Evolutionary conservation across 2,329 filamentous ascomycete species (phyloP).

Genomic region (Aspergillus luchuensis): DNA sequence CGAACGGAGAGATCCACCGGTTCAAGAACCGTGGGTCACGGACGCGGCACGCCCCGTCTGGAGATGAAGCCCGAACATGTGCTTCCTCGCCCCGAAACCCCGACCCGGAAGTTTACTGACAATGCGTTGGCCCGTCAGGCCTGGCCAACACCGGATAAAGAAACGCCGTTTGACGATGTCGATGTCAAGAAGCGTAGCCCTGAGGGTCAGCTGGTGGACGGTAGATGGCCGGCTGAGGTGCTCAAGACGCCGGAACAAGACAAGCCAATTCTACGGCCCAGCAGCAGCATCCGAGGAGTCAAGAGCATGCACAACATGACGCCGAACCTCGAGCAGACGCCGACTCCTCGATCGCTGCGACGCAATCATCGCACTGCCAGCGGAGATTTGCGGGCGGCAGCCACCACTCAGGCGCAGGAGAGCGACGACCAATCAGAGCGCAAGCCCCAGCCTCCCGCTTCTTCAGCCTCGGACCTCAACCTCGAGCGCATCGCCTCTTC

Average conservation of each 20-base stretch:
- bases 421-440: conserved; percentile 25
- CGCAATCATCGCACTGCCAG: conserved; percentile 64
- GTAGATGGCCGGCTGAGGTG: conserved; percentile 37
- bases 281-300: conserved; percentile 56
- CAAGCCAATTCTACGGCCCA: conserved; percentile 35
- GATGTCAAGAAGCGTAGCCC: conserved; percentile 32
- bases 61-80: conserved; percentile 46
- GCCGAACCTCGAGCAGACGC: conserved; percentile 23
- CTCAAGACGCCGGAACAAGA: conserved; percentile 38
- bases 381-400: conserved; percentile 58
- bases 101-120: conserved; percentile 37
- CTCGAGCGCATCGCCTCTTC: conserved; percentile 49
- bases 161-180: conserved; percentile 17
- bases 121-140: conserved; percentile 33
- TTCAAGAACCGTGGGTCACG: conserved; percentile 44
- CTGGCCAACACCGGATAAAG: conserved; percentile 34
- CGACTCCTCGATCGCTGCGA: conserved; percentile 55
- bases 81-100: conserved; percentile 35
- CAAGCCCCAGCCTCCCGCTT: conserved; percentile 34
- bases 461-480: conserved; percentile 30
- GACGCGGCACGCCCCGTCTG: conserved; percentile 34
- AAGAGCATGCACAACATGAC: conserved; percentile 32
- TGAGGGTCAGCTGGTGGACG: conserved; percentile 3
- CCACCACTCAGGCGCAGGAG: conserved; percentile 58
- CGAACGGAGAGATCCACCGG: conserved; percentile 40